Percentiles rank a stretch among this genome's conserved stretches.
phyloP scores from a whole-genome alignment of 257 asterid genomes.

The Echium plantagineum region DNA sequence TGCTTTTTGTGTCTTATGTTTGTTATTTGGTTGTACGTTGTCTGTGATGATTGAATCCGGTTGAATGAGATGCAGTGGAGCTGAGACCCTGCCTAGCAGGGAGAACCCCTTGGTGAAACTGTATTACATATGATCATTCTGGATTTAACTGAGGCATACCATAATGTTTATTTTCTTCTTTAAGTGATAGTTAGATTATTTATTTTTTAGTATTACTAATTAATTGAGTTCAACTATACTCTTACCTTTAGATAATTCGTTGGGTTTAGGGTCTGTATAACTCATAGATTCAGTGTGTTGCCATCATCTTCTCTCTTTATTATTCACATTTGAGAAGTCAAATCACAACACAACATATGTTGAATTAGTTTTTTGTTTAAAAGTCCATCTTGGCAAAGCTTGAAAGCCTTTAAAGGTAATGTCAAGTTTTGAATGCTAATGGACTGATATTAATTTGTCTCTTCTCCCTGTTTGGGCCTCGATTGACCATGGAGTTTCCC shows the following conservation, averaged over 20 bases:
- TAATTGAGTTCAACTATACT: constrained; percentile 58
- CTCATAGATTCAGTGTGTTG: constrained; percentile 32
- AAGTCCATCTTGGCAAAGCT: constrained; percentile 27
- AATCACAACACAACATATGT: constrained; percentile 36
- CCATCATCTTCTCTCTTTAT: constrained; percentile 28
- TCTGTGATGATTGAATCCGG: too few relatives aligned
- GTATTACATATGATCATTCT: too few relatives aligned
- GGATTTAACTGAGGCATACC: too few relatives aligned
- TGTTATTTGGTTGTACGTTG: too few relatives aligned
- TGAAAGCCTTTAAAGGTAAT: constrained; percentile 6
- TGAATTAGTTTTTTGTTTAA: background rate
- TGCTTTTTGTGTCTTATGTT: too few relatives aligned
- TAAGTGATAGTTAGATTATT: too few relatives aligned
- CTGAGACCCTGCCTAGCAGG: too few relatives aligned
- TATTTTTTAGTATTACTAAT: too few relatives aligned
- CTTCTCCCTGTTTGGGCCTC: constrained; percentile 20
- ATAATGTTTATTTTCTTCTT: too few relatives aligned
- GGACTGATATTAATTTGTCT: constrained; percentile 14
- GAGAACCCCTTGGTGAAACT: too few relatives aligned
- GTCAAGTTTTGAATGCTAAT: constrained; percentile 21
- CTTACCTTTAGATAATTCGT: constrained; percentile 5
- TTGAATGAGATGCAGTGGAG: too few relatives aligned
- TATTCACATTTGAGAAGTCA: constrained; percentile 42
- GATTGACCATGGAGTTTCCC: constrained; percentile 1
- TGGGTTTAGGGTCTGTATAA: constrained; percentile 55